Evolutionary conservation across 2,329 filamentous ascomycete genomes (phyloP).

Genomic region (Exophiala aquamarina): DNA sequence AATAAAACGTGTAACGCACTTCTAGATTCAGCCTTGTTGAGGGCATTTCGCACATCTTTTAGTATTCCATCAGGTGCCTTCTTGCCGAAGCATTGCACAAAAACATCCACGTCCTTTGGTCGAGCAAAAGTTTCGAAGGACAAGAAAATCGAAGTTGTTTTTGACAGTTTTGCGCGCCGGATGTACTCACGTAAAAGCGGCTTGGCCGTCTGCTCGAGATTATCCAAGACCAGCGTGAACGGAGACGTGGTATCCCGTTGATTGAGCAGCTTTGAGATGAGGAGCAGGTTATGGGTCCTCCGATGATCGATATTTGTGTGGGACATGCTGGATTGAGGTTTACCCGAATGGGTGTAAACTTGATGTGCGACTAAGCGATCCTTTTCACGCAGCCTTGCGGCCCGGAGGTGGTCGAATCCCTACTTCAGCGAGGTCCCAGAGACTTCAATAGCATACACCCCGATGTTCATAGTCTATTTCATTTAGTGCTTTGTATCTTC

Average conservation of each 20-base stretch:
- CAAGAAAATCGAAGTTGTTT: slow-evolving; percentile 51
- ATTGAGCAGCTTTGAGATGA: slow-evolving; percentile 79
- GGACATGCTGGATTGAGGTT: slow-evolving; percentile 10
- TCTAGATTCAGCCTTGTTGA: slow-evolving; percentile 18
- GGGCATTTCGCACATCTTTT: slow-evolving; percentile 56
- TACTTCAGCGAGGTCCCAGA: no score
- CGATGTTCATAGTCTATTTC: no score
- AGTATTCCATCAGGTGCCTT: slow-evolving; percentile 58
- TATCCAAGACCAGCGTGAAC: slow-evolving; percentile 82
- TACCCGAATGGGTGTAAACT: no score
- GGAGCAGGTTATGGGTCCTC: slow-evolving; percentile 78
- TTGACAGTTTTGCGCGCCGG: slow-evolving; percentile 61
- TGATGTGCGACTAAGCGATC: no score
- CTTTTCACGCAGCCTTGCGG: no score
- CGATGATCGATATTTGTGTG: slow-evolving; percentile 55
- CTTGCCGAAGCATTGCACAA: slow-evolving; percentile 61
- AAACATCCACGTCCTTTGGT: slow-evolving; percentile 65
- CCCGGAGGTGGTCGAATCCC: no score
- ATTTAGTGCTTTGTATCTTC: no score
- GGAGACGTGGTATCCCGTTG: slow-evolving; percentile 78
- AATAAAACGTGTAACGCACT: slow-evolving; percentile 11
- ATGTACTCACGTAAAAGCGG: slow-evolving; percentile 73
- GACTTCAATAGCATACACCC: no score
- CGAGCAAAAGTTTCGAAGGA: slow-evolving; percentile 71
- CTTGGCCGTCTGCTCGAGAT: slow-evolving; percentile 74